Percentiles rank a stretch among this genome's conserved stretches.
These are phyloP conservation scores for Talaromyces sp. DNA, from an alignment of 2,329 filamentous ascomycete genomes.

Conservation along the genomic window DNA sequence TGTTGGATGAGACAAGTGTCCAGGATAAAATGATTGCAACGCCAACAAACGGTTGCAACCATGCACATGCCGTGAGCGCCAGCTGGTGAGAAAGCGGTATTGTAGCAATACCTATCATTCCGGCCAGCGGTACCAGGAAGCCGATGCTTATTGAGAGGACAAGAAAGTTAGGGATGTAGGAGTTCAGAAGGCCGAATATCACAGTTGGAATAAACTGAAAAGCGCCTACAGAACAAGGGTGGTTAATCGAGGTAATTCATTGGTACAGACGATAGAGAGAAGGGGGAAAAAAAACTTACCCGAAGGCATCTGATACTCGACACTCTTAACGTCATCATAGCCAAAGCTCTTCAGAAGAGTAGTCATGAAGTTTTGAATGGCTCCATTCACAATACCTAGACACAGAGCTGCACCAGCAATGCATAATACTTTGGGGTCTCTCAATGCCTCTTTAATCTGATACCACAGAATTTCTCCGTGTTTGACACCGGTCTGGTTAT, in stretches of 20 bases:
- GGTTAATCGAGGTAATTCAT: slow-evolving; percentile 25
- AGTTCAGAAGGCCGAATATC: slow-evolving; percentile 39
- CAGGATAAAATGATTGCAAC: slow-evolving; percentile 50
- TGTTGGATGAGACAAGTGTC: slow-evolving; percentile 46
- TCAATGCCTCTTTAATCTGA: slow-evolving; percentile 28
- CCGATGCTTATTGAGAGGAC: slow-evolving; percentile 26
- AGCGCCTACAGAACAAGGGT: slow-evolving; percentile 29
- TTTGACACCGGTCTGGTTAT: slow-evolving; percentile 29
- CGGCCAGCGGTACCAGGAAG: slow-evolving; percentile 32
- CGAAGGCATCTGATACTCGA: background rate
- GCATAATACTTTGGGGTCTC: slow-evolving; percentile 27
- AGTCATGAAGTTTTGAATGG: slow-evolving; percentile 40
- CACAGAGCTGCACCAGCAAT: slow-evolving; percentile 33
- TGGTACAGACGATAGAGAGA: background rate
- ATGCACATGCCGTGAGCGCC: slow-evolving; percentile 50
- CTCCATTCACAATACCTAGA: slow-evolving; percentile 41
- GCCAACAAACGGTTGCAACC: slow-evolving; percentile 49
- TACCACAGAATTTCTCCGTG: slow-evolving; percentile 20
- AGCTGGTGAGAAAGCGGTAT: slow-evolving; percentile 41
- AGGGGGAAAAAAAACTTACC: background rate
- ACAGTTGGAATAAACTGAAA: slow-evolving; percentile 26
- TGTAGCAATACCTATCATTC: slow-evolving; percentile 44
- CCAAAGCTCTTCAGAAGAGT: slow-evolving; percentile 36
- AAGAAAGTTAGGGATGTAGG: slow-evolving; percentile 40
- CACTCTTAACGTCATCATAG: slow-evolving; percentile 26